phyloP scores from a whole-genome alignment of 495 filamentous ascomycete species.

The Penicillium psychrofluorescens region DNA sequence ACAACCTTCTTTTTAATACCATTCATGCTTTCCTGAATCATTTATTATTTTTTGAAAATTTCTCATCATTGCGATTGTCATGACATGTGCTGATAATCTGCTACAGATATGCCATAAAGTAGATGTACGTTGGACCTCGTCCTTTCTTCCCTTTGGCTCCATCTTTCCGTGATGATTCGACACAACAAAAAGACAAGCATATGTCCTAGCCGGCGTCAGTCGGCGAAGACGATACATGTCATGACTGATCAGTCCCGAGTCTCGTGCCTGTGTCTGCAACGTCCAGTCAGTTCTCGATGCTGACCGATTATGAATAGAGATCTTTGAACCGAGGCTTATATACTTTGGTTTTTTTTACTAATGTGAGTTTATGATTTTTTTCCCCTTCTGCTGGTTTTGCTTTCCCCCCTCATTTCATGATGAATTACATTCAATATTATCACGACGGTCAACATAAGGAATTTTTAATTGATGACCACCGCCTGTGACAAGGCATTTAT shows the following conservation, averaged over 20 bases:
- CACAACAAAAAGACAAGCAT: conserved; percentile 51
- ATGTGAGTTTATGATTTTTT: background rate
- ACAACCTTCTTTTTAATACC: conserved; percentile 47
- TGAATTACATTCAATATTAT: conserved; percentile 65
- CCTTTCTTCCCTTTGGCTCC: conserved; percentile 2
- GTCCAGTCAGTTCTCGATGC: conserved; percentile 18
- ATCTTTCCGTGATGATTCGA: conserved; percentile 43
- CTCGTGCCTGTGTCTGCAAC: conserved; percentile 9
- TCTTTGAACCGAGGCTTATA: background rate
- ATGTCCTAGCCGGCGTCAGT: conserved; percentile 46
- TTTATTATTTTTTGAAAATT: conserved; percentile 2
- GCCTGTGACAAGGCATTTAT: conserved; percentile 80
- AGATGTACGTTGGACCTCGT: conserved; percentile 26
- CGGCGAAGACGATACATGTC: conserved; percentile 44
- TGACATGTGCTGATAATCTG: conserved; percentile 17
- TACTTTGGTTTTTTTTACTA: conserved; percentile 9
- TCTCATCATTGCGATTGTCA: conserved; percentile 6
- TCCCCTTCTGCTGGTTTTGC: background rate
- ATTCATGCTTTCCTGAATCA: conserved; percentile 53
- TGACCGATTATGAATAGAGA: conserved; percentile 17
- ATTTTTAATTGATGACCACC: conserved; percentile 75
- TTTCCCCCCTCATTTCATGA: conserved; percentile 47
- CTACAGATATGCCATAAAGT: conserved; percentile 8
- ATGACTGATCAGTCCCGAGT: conserved; percentile 34
- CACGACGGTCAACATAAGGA: conserved; percentile 97